phyloP scores from a whole-genome alignment of 2,329 filamentous ascomycete species.

The Stenocarpella maydis region DNA sequence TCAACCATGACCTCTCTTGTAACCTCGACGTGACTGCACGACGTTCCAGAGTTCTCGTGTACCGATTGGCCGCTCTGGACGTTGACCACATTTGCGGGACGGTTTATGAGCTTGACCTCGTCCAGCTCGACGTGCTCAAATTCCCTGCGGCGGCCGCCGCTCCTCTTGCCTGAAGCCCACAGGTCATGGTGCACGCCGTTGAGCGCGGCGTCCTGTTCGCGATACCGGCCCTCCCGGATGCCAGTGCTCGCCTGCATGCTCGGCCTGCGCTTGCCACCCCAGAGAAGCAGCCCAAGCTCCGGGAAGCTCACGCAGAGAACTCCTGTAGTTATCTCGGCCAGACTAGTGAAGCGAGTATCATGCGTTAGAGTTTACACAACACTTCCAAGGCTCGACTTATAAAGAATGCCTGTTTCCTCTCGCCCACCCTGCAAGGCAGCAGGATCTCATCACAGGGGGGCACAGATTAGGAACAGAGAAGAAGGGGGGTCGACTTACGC shows the following conservation, averaged over 20 bases:
- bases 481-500: neutral
- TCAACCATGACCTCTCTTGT: too few species aligned
- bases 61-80: too few species aligned
- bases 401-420: neutral
- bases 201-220: neutral
- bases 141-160: too few species aligned
- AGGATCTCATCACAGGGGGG: neutral
- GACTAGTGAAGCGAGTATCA: neutral
- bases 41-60: too few species aligned
- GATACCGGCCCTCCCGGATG: constrained; percentile 8
- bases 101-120: too few species aligned
- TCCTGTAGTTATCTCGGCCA: constrained; percentile 10
- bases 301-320: constrained; percentile 22
- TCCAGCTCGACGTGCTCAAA: too few species aligned
- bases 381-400: too few species aligned
- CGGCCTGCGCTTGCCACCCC: neutral
- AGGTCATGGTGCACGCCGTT: too few species aligned
- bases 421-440: neutral
- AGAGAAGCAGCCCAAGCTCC: constrained; percentile 3
- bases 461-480: too few species aligned
- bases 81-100: too few species aligned
- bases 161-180: too few species aligned
- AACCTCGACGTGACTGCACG: too few species aligned
- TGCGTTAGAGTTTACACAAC: neutral
- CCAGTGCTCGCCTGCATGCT: neutral